Evolutionary conservation across 495 filamentous ascomycete genomes (phyloP).

Genomic region (Penicillium samsonianum): DNA sequence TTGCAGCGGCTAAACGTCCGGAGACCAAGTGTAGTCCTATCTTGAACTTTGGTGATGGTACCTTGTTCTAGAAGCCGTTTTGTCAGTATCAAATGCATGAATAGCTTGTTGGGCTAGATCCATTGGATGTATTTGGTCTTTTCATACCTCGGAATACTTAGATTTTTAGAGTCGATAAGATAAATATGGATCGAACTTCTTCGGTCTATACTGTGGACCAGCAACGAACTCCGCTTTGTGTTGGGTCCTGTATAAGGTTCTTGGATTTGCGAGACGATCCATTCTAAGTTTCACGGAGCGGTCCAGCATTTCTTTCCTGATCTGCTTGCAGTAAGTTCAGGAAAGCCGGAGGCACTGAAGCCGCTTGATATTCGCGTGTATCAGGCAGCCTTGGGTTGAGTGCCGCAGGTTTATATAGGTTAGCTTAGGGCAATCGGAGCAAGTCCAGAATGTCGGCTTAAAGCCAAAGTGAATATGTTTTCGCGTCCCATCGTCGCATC

Average conservation of each 20-base stretch:
- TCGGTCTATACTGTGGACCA: neutral
- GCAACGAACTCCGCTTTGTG: neutral
- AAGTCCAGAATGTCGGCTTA: neutral
- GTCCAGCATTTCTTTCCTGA: too few species aligned
- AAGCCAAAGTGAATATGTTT: too few species aligned
- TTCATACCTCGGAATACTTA: neutral
- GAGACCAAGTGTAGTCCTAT: constrained; percentile 48
- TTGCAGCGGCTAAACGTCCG: constrained; percentile 42
- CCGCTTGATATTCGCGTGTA: neutral
- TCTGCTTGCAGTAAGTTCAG: neutral
- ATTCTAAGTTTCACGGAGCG: too few species aligned
- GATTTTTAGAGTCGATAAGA: neutral
- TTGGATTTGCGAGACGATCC: too few species aligned
- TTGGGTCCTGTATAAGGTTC: neutral
- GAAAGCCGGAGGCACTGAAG: neutral
- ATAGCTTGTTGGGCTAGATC: neutral
- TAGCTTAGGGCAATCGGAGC: neutral
- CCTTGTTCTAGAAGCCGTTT: constrained; percentile 32
- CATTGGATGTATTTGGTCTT: neutral
- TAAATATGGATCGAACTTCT: neutral
- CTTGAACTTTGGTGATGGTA: constrained; percentile 47
- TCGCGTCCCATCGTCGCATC: too few species aligned
- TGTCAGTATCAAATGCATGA: neutral
- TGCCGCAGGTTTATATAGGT: neutral
- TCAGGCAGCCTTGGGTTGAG: neutral